A percentile compares a stretch with the other conserved stretches of the same genome.
phyloP scores from a whole-genome alignment of 139 green algal species.

The Desmodesmus armatus region DNA sequence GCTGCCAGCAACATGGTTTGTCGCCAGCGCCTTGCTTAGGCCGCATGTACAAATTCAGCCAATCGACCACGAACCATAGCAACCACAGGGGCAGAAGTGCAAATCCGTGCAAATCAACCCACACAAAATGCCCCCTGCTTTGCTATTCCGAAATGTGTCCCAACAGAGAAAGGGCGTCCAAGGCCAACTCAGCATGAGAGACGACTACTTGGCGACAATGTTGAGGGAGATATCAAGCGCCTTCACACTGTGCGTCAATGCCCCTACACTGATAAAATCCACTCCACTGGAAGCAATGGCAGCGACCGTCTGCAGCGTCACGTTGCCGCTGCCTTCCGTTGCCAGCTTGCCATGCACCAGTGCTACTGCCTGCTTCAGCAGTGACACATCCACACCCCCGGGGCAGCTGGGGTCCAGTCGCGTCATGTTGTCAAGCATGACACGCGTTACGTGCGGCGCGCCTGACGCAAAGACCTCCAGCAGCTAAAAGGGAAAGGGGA shows the following conservation, averaged over 20 bases:
- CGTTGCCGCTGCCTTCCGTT: slow-evolving; percentile 97
- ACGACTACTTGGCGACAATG: slow-evolving; percentile 61
- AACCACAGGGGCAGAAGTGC: no score
- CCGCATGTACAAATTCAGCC: no score
- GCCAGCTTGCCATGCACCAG: slow-evolving; percentile 62
- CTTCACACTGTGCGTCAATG: slow-evolving; percentile 94
- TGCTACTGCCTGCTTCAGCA: slow-evolving; percentile 58
- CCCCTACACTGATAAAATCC: slow-evolving; percentile 90
- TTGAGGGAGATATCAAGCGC: slow-evolving; percentile 97
- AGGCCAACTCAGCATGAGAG: no score
- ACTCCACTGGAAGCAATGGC: slow-evolving; percentile 93
- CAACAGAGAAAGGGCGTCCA: no score
- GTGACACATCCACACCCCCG: slow-evolving; percentile 61
- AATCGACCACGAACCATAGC: no score
- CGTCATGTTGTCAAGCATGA: slow-evolving; percentile 99
- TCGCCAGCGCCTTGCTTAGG: no score
- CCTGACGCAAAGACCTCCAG: slow-evolving; percentile 12
- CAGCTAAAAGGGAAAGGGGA: no score
- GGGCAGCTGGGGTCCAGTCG: slow-evolving; percentile 26
- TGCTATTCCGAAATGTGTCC: no score
- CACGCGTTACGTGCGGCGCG: slow-evolving; percentile 63
- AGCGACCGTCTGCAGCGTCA: slow-evolving; percentile 87
- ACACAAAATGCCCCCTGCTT: no score
- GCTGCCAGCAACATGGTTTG: no score
- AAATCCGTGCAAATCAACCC: no score